Evolutionary conservation across 371 early-diverging fungal species (phyloP).

Genomic region (Cokeromyces recurvatus): DNA sequence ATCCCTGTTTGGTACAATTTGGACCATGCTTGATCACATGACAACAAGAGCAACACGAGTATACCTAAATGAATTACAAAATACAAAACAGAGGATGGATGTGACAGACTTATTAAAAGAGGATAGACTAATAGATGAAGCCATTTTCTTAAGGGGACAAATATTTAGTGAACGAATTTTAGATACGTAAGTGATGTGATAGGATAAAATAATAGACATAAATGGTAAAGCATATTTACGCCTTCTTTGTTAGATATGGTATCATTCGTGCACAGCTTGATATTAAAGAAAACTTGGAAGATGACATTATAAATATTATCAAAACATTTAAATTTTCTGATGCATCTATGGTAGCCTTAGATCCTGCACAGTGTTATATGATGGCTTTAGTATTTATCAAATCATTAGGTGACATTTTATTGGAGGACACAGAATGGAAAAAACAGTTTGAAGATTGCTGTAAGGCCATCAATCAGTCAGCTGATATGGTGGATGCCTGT

Average conservation of each 20-base stretch:
- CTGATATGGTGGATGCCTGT: slow-evolving; percentile 41
- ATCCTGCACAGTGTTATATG: slow-evolving; percentile 41
- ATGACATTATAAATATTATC: slow-evolving; percentile 42
- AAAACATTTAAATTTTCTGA: slow-evolving; percentile 42
- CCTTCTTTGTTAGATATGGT: slow-evolving; percentile 26
- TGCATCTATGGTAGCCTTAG: slow-evolving; percentile 36
- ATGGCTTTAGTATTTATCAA: slow-evolving; percentile 42
- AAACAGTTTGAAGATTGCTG: slow-evolving; percentile 32
- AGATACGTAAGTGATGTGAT: slow-evolving; percentile 34
- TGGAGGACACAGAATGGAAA: slow-evolving; percentile 16
- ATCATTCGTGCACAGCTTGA: slow-evolving; percentile 33
- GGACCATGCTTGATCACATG: slow-evolving; percentile 49
- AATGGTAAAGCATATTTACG: background rate
- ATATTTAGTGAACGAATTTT: slow-evolving; percentile 48
- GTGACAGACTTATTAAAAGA: slow-evolving; percentile 8
- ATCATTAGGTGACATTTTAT: slow-evolving; percentile 23
- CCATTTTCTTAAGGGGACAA: slow-evolving; percentile 29
- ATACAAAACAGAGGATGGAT: slow-evolving; percentile 5
- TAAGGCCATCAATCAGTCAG: slow-evolving; percentile 25
- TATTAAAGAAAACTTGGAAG: slow-evolving; percentile 27
- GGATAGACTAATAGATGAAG: slow-evolving; percentile 20
- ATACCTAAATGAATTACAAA: slow-evolving; percentile 26
- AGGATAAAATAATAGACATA: no score
- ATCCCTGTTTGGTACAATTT: slow-evolving; percentile 50
- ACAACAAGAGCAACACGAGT: slow-evolving; percentile 36